phyloP scores from a whole-genome alignment of 1,139 yeast genomes.

The Hanseniaspora gamundiae region DNA sequence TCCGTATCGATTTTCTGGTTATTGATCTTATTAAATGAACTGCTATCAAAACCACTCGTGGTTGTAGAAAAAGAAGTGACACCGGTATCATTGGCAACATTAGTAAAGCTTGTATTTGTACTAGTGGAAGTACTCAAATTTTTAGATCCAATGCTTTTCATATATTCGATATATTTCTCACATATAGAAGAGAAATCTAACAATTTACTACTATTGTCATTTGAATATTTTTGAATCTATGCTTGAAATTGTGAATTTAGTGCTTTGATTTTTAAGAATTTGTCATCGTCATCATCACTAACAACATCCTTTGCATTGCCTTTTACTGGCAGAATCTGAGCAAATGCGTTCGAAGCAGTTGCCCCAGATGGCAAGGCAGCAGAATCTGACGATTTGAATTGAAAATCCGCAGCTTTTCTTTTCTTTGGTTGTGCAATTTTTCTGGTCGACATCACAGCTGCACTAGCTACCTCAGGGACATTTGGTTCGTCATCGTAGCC shows the following conservation, averaged over 20 bases:
- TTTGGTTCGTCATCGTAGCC: constrained; percentile 26
- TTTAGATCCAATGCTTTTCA: constrained; percentile 8
- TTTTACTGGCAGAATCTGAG: neutral
- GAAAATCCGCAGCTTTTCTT: constrained; percentile 9
- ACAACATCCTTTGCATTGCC: neutral
- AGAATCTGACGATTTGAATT: neutral
- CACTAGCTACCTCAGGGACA: constrained; percentile 39
- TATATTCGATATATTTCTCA: constrained; percentile 46
- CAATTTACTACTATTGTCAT: constrained; percentile 31
- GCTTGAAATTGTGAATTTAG: constrained; percentile 53
- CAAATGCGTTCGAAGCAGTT: constrained; percentile 1
- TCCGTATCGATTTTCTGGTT: too few relatives aligned
- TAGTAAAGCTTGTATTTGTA: neutral
- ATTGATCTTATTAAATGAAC: too few relatives aligned
- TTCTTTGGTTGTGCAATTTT: constrained; percentile 51
- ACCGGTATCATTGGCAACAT: neutral
- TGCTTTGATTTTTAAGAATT: constrained; percentile 37
- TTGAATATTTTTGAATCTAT: constrained; percentile 34
- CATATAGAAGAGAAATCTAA: constrained; percentile 49
- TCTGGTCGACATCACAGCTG: constrained; percentile 52
- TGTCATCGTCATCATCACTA: constrained; percentile 17
- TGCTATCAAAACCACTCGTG: too few relatives aligned
- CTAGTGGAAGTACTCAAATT: neutral
- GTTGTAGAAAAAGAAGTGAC: too few relatives aligned
- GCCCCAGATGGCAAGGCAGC: too few relatives aligned